These are phyloP conservation scores for Aureobasidium subglaciale DNA, from an alignment of 2,329 filamentous ascomycete species.

Conservation along the genomic window DNA sequence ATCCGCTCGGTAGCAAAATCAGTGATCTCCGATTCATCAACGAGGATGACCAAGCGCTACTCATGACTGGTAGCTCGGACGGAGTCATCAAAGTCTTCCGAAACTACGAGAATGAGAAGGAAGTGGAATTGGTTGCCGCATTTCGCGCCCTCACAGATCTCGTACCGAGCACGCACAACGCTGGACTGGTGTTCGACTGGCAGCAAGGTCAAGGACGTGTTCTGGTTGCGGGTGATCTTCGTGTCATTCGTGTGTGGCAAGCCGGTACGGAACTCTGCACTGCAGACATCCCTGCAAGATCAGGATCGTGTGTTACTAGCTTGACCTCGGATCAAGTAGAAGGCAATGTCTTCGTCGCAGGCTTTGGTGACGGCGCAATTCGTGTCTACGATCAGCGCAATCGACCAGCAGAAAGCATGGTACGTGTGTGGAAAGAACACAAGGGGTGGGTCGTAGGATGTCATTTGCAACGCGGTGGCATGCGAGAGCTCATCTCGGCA, in stretches of 20 bases:
- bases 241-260: slow-evolving; percentile 94
- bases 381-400: slow-evolving; percentile 83
- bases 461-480: slow-evolving; percentile 91
- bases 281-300: slow-evolving; percentile 87
- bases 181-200: slow-evolving; percentile 96
- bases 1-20: slow-evolving; percentile 82
- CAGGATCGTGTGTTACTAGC: slow-evolving; percentile 90
- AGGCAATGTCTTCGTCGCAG: slow-evolving; percentile 89
- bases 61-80: slow-evolving; percentile 93
- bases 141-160: slow-evolving; percentile 92
- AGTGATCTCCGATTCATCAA: slow-evolving; percentile 97
- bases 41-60: slow-evolving; percentile 88
- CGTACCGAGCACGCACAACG: slow-evolving; percentile 77
- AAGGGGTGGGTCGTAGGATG: slow-evolving; percentile 93
- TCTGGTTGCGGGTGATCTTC: slow-evolving; percentile 91
- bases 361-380: slow-evolving; percentile 91
- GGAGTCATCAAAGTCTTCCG: slow-evolving; percentile 90
- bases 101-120: slow-evolving; percentile 72
- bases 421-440: slow-evolving; percentile 94
- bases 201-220: slow-evolving; percentile 94
- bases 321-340: slow-evolving; percentile 97
- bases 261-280: slow-evolving; percentile 88
- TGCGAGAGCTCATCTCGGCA: slow-evolving; percentile 83
- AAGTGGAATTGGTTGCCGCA: slow-evolving; percentile 77
- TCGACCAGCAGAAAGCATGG: slow-evolving; percentile 81